These are phyloP conservation scores for Dillenia suffruticosa DNA, from an alignment of 164 flowering plant genomes.

Conservation along the genomic window DNA sequence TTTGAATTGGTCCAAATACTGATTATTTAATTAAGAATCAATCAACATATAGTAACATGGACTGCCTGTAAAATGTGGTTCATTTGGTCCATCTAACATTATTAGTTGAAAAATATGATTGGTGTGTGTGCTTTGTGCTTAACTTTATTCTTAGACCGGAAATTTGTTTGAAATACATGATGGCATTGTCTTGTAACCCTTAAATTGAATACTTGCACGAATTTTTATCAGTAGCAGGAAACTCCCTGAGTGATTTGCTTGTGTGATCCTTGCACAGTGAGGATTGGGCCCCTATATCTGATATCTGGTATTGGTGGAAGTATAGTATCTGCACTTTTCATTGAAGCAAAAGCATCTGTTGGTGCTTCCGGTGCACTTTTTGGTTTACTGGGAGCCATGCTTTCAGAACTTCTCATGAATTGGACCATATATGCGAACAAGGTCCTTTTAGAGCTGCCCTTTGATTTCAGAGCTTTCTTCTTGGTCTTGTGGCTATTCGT, in stretches of 20 bases:
- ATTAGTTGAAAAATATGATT: too few relatives aligned
- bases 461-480: neutral
- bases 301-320: conserved; percentile 85
- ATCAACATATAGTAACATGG: too few relatives aligned
- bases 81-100: neutral
- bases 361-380: conserved; percentile 98
- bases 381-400: conserved; percentile 86
- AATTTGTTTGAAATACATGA: too few relatives aligned
- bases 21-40: too few relatives aligned
- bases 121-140: too few relatives aligned
- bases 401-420: conserved; percentile 83
- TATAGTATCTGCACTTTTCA: conserved; percentile 69
- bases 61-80: too few relatives aligned
- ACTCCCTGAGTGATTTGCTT: neutral
- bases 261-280: conserved; percentile 33
- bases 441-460: conserved; percentile 28
- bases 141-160: too few relatives aligned
- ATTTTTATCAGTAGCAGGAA: neutral
- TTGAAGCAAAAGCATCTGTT: conserved; percentile 66
- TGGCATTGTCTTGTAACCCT: neutral
- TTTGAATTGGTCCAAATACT: too few relatives aligned
- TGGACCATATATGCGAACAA: conserved; percentile 93
- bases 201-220: neutral
- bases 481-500: too few relatives aligned
- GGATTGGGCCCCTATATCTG: conserved; percentile 67